phyloP scores from a whole-genome alignment of 495 filamentous ascomycete species.

The Talaromyces proteolyticus region DNA sequence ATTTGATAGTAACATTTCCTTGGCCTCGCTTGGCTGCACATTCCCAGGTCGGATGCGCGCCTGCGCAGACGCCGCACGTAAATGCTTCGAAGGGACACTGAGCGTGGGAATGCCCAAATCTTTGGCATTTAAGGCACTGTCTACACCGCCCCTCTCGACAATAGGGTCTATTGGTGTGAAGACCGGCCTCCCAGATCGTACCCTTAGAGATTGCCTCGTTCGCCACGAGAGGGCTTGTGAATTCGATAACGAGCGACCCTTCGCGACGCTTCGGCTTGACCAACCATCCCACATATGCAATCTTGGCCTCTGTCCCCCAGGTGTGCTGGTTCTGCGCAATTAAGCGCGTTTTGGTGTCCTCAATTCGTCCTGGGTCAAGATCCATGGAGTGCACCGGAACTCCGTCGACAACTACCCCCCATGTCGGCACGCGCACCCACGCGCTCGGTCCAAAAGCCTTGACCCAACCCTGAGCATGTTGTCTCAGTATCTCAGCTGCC shows the following conservation, averaged over 20 bases:
- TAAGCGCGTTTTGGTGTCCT: neutral
- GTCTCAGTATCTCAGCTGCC: conserved; percentile 8
- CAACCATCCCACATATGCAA: conserved; percentile 5
- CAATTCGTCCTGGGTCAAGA: neutral
- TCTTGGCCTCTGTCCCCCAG: conserved; percentile 6
- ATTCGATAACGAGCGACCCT: conserved; percentile 14
- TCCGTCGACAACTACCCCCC: conserved; percentile 13
- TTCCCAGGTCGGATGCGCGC: conserved; percentile 14
- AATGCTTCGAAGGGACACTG: conserved; percentile 8
- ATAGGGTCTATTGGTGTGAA: conserved; percentile 5
- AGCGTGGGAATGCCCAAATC: conserved; percentile 13
- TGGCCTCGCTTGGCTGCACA: conserved; percentile 4
- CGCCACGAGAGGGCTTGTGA: conserved; percentile 12
- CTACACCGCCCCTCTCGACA: conserved; percentile 12
- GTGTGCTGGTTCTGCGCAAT: conserved; percentile 1
- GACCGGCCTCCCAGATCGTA: conserved; percentile 8
- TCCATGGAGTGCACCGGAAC: conserved; percentile 8
- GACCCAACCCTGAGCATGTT: conserved; percentile 5
- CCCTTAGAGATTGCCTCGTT: conserved; percentile 12
- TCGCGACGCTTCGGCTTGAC: conserved; percentile 1
- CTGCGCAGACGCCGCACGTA: conserved; percentile 9
- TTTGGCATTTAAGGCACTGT: conserved; percentile 13
- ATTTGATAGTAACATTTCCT: conserved; percentile 8
- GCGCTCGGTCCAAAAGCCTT: conserved; percentile 6
- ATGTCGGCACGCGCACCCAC: conserved; percentile 11